Conservation (phyloP, 129 eudicot species). For the Solidago caesia region DNA sequence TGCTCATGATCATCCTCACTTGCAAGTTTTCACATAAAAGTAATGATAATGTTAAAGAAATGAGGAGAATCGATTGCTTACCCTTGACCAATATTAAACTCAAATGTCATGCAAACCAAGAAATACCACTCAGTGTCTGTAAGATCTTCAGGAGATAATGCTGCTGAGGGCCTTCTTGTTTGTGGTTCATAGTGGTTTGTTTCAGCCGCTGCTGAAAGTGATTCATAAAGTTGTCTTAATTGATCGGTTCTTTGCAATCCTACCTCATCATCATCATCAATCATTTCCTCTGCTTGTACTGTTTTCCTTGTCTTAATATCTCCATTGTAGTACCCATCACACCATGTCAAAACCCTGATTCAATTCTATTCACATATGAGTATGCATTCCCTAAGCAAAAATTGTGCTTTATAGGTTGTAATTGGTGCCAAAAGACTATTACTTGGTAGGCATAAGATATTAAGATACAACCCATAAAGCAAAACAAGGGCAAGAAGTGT, state of each 20-base stretch:
- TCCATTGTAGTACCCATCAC: slow-evolving; percentile 92
- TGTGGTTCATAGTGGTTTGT: slow-evolving; percentile 39
- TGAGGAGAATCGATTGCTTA: slow-evolving; percentile 30
- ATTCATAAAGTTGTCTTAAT: slow-evolving; percentile 69
- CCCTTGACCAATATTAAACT: slow-evolving; percentile 63
- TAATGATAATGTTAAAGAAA: background rate
- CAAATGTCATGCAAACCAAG: slow-evolving; percentile 93
- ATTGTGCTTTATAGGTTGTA: slow-evolving; percentile 8
- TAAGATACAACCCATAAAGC: slow-evolving; percentile 18
- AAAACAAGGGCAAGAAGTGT: slow-evolving; percentile 9
- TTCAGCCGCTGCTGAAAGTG: slow-evolving; percentile 50
- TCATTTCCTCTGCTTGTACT: slow-evolving; percentile 48
- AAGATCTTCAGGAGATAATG: slow-evolving; percentile 92
- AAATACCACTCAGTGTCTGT: slow-evolving; percentile 80
- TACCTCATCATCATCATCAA: slow-evolving; percentile 49
- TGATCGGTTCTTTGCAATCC: slow-evolving; percentile 80
- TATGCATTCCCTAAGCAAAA: slow-evolving; percentile 6
- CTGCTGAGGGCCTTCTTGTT: slow-evolving; percentile 61
- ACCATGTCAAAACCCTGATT: slow-evolving; percentile 73
- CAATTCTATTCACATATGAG: slow-evolving; percentile 16
- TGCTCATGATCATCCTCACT: background rate
- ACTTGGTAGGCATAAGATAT: slow-evolving; percentile 17
- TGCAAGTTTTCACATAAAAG: slow-evolving; percentile 10
- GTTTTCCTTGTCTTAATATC: slow-evolving; percentile 88
- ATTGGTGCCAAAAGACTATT: slow-evolving; percentile 10